Evolutionary conservation across 2,329 filamentous ascomycete genomes (phyloP), one percentile per base, ranked within the genome.

Genomic region (Fusarium torulosum): DNA sequence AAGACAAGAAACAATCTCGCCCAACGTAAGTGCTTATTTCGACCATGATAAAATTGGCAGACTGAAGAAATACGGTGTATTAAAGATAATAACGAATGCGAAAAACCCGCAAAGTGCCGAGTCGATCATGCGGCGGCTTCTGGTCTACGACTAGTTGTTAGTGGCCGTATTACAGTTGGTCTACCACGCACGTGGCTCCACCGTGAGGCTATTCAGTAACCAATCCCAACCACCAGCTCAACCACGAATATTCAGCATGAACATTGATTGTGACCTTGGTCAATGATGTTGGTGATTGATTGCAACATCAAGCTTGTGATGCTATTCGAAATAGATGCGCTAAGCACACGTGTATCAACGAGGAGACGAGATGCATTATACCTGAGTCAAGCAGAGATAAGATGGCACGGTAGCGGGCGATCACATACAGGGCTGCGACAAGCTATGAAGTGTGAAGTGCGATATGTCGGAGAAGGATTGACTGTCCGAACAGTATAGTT

Each of bases 141-240:
- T 55, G 47, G 37, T 37, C 33, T 56, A 47, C 11, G 37, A 23
- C 60, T 63, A 59, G 41, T 46, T 20, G 9, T 21, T n/a, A 19
- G 13, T 37, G 49, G 63, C 35, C 67, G 67, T 70, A 70, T 70
- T 66, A 65, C 49, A 68, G 53, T 41, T 47, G 38, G 23, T 47
- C 53, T 66, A 47, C 37, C 51, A 37, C 59, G 59, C 67, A 70
- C 67, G 67, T 70, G 67, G 64, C 47, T 67, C 64, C 63, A 63
- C 63, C 52, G 38, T 57, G 53, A 66, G 33, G 19, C n/a, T 46
- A 29, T 29, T 49, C 20, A 35, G 19, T n/a, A 33, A 55, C 67
- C 67, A 70, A 70, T 70, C 67, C 51, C 15, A 55, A 35, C 21
- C n/a, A 47, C n/a, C 29, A 42, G 33, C 38, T 58, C 43, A 54